Evolutionary conservation across 2,329 filamentous ascomycete genomes (phyloP), one percentile per base, ranked within the genome.

Genomic region (Sporothrix brunneoviolacea): DNA sequence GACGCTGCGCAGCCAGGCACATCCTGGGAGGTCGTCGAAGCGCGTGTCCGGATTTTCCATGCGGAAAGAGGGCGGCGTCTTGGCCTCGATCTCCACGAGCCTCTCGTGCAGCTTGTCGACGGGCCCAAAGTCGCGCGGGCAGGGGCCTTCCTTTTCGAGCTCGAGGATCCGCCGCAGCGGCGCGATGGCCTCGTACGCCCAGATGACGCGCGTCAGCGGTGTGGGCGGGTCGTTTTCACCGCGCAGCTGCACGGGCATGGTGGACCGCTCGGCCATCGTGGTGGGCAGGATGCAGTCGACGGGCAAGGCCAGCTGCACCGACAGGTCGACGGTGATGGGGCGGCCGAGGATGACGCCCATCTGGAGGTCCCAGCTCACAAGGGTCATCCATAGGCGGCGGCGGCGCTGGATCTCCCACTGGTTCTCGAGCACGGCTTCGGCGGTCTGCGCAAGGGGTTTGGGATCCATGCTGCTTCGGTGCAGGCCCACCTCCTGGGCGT

Each of bases 401-500:
- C 79, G 68, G 33, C 73, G 68, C 60, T 83, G 74, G 21, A 80
- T 71, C 41, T 71, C 64, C 80, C 80, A 83, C 56, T 80, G 70
- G 52, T 76, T 79, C 53, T 78, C 73, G 15, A 81, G 63, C 2
- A 74, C 64, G 28, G 72, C 70, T 52, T 77, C 76, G 5, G 71
- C 62, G 35, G 69, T 71, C 35, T 70, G 64, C 32, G 71, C 64
- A 13, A 62, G 65, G 3, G 75, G 73, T 43, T 71, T 71, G 0
- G 76, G 76, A 55, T 80, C 76, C 24, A 74, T 63, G 32, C 66
- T 69, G 54, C 78, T 73, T 12, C 74, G 70, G 56, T 84, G 75
- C 58, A 84, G 66, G 12, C 79, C 80, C 36, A 83, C 72, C 57
- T 83, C 80, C 59, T 83, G 80, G 0, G 78, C 80, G 59, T 83